These are phyloP conservation scores for Escallonia herrerae DNA, from an alignment of 129 eudicot species.

Conservation along the genomic window DNA sequence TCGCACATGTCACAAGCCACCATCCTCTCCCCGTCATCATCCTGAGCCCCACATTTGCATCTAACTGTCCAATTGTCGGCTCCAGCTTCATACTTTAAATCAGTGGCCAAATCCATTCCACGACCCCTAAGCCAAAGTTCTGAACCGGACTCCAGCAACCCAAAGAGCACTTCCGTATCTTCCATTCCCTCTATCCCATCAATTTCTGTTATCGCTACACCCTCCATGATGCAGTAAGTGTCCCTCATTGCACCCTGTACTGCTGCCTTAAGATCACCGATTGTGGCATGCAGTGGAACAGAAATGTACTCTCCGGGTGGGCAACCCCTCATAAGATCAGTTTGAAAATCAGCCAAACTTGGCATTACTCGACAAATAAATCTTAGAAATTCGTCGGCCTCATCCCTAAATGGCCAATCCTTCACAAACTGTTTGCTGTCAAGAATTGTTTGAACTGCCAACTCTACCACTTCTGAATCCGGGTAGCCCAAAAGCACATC, in stretches of 20 bases:
- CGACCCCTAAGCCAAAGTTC: constrained; percentile 48
- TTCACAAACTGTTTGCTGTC: constrained; percentile 66
- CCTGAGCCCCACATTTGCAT: constrained; percentile 80
- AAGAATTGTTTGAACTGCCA: constrained; percentile 38
- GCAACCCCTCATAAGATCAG: constrained; percentile 8
- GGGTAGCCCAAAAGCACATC: constrained; percentile 37
- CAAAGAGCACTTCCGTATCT: constrained; percentile 64
- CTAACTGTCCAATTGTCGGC: constrained; percentile 70
- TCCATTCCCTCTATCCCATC: constrained; percentile 35
- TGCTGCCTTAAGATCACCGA: constrained; percentile 51
- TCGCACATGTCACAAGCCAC: constrained; percentile 89
- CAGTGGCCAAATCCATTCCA: constrained; percentile 45
- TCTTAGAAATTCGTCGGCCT: constrained; percentile 49
- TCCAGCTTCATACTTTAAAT: constrained; percentile 63
- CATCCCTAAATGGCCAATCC: constrained; percentile 67
- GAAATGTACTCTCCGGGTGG: constrained; percentile 39
- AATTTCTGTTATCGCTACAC: constrained; percentile 39
- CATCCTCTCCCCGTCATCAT: constrained; percentile 97
- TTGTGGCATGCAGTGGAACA: constrained; percentile 60
- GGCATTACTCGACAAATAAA: constrained; percentile 44
- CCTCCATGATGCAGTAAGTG: constrained; percentile 63
- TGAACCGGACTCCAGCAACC: constrained; percentile 57
- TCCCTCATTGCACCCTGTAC: constrained; percentile 53
- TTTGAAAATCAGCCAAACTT: constrained; percentile 15
- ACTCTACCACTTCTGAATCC: constrained; percentile 32